Conservation (phyloP, 2,329 filamentous ascomycete species). For the Mycosphaerelloides madeirae region DNA sequence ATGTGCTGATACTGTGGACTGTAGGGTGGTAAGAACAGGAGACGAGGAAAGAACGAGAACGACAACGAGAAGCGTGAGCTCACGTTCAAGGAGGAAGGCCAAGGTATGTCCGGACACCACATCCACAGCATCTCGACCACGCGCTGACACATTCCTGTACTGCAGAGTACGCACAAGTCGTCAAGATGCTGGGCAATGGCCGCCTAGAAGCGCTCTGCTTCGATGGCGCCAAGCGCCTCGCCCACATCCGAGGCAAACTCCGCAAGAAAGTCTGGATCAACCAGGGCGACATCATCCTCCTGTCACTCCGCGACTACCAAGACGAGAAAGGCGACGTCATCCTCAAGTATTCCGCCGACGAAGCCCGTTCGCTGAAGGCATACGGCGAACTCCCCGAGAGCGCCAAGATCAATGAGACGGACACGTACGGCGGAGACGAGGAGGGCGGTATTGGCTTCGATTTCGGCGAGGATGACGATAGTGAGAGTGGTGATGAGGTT, state of each 20-base stretch:
- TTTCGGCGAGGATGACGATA: conserved; percentile 83
- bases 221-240: conserved; percentile 81
- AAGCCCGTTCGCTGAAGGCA: conserved; percentile 89
- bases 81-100: conserved; percentile 97
- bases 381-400: conserved; percentile 96
- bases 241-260: conserved; percentile 89
- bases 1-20: conserved; percentile 39
- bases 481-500: conserved; percentile 67
- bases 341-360: conserved; percentile 91
- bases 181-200: conserved; percentile 96
- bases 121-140: neutral
- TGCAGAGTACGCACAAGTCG: conserved; percentile 73
- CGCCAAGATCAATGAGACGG: conserved; percentile 99
- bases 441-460: conserved; percentile 97
- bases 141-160: neutral
- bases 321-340: conserved; percentile 92
- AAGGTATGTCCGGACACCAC: conserved; percentile 50
- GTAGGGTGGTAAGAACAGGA: conserved; percentile 91
- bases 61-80: conserved; percentile 99
- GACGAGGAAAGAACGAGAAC: conserved; percentile 80
- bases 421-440: conserved; percentile 85
- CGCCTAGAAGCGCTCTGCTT: conserved; percentile 92
- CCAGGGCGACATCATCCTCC: conserved; percentile 88
- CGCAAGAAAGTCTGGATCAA: conserved; percentile 99
- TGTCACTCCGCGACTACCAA: conserved; percentile 86